A percentile compares a stretch with the other conserved stretches of the same genome.
These are phyloP conservation scores for Paulownia fortunei DNA, from an alignment of 257 asterid genomes.

Conservation along the genomic window DNA sequence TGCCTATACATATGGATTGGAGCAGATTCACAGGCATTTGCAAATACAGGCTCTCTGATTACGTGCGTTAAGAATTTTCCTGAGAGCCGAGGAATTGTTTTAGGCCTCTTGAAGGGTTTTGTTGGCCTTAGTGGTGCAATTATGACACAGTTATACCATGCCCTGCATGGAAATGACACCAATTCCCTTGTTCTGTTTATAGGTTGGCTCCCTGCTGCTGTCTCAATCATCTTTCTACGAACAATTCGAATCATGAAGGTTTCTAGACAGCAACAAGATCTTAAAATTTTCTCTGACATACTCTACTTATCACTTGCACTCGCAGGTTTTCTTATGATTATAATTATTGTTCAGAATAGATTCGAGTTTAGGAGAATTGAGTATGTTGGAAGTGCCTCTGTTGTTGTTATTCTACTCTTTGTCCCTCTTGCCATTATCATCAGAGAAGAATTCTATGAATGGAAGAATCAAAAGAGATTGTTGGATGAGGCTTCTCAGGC, in stretches of 20 bases:
- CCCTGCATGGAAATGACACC: constrained; percentile 49
- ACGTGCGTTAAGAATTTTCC: constrained; percentile 77
- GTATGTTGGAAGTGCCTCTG: constrained; percentile 26
- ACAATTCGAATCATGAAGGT: constrained; percentile 43
- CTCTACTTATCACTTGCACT: constrained; percentile 38
- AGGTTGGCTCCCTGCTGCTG: constrained; percentile 70
- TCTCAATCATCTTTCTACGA: constrained; percentile 49
- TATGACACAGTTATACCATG: constrained; percentile 58
- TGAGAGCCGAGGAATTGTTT: constrained; percentile 59
- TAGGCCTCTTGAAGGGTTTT: constrained; percentile 63
- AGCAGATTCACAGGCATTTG: constrained; percentile 66
- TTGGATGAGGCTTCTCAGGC: background rate
- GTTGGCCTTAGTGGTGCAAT: constrained; percentile 75
- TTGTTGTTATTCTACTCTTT: constrained; percentile 32
- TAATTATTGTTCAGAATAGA: constrained; percentile 39
- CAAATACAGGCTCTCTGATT: constrained; percentile 65
- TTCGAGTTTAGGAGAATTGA: background rate
- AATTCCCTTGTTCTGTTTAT: constrained; percentile 55
- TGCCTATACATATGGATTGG: constrained; percentile 66
- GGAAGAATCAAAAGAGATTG: no score
- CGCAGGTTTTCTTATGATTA: constrained; percentile 48
- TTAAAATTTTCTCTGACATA: constrained; percentile 19
- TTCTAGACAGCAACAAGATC: constrained; percentile 22
- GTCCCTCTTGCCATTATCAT: constrained; percentile 40
- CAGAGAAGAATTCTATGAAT: no score